Evolutionary conservation across 2,329 filamentous ascomycete genomes (phyloP), one percentile per base, ranked within the genome.

Genomic region (Cladosporium sp.): DNA sequence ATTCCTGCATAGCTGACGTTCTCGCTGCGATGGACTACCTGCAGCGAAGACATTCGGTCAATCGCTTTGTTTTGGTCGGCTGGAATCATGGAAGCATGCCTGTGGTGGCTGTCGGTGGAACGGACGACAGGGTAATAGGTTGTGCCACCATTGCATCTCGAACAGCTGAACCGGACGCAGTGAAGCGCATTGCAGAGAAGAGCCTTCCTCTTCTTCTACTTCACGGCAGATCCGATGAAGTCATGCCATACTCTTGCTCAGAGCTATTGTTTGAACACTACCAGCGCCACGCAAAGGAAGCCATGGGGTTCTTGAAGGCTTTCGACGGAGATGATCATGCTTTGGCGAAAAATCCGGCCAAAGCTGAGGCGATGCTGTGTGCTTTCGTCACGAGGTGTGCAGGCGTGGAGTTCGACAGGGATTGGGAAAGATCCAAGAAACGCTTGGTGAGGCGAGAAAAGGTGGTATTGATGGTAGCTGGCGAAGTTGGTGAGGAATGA

Each of bases 61-160:
- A 57, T n/a, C 66, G 61, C 22, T 75, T 76, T 61, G 74, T 76
- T 5, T 58, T 77, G 13, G 67, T 76, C 1, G 75, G 75, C 45
- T 77, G 74, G 75, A 74, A 71, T 10, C 76, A 77, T 52, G 74
- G 75, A 19, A 71, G 74, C 5, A 74, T 73, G 19, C 74, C 74
- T 0, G 75, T 73, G 17, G 74, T 75, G 63, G 72, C 70, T 0
- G 68, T 71, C 12, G 74, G 66, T 7, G 71, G 65, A 3, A 34
- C 61, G 13, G 70, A 72, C 3, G 56, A 67, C 25, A 63, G 75
- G 4, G 65, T 73, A 20, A 57, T 69, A 0, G 74, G 73, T 1
- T 72, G 73, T 22, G 74, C 74, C 2, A 74, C 73, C 1, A 63
- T 77, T 1, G 74, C 74, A 1, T 73, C 72, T 24, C 75, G 77